Base-by-base conservation (phyloP, 2,329 filamentous ascomycete species). In the Phaeosphaeriaceae sp. region DNA sequence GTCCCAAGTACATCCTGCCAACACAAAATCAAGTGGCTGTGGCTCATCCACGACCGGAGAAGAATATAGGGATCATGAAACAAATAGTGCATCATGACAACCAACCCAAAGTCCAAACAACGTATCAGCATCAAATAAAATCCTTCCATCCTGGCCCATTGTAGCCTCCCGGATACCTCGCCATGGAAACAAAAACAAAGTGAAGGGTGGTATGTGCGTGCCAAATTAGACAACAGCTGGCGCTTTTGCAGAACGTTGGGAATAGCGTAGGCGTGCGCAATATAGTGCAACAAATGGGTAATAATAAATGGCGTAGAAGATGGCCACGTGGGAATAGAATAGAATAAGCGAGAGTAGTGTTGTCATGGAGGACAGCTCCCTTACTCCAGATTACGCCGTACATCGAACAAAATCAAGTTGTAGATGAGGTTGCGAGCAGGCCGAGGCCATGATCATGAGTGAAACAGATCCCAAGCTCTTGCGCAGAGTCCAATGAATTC, bases 391-490 rank as follows among this genome's bases (percentile, higher is more conserved):
- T 62, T 60, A 60, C 69, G 66, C 69, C 65, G 56, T 59, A 25
- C 40, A 56, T 53, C 27, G 48, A 58, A 64, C 54, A 42, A 60
- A 49, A 54, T 49, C 52, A 58, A 24, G 41, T 49, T 48, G 64
- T 52, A 56, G 53, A 7, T 5, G 13, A 11, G 13, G n/a, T n/a
- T n/a, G n/a, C n/a, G n/a, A n/a, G n/a, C n/a, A n/a, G 57, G 62
- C 53, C 53, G 41, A 61, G 45, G 20, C 57, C 50, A 51, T 56
- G 57, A 63, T 73, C 63, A 97, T 61, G 93, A 97, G 82, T 98
- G 95, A 79, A 98, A 97, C 25, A 99, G 80, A 80, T 99, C 95
- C 95, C 95, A 99, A 9, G 95, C 95, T 71, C 92, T 85, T 67
- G 92, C 88, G 76, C 94, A 97, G 50, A 98, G 81, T 55, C 86